Conservation (phyloP, 805 yeast species). For the Nakazawaea holstii region DNA sequence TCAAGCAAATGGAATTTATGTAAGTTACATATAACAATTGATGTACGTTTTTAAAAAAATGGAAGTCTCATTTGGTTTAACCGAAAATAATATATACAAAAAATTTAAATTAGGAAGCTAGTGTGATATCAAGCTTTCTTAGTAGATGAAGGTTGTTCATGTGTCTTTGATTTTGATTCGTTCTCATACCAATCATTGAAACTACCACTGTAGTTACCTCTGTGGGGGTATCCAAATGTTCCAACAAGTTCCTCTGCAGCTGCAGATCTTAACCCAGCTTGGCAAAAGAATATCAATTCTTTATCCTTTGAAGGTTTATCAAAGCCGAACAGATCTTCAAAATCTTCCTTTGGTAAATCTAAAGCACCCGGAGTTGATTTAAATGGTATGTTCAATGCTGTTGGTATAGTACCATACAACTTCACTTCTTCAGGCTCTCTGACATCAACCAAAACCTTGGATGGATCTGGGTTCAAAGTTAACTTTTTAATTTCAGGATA, state of each 20-base stretch:
- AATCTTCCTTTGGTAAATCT: conserved; percentile 72
- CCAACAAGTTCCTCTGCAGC: conserved; percentile 90
- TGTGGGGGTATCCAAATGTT: conserved; percentile 78
- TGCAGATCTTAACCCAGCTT: conserved; percentile 86
- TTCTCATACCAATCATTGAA: conserved; percentile 74
- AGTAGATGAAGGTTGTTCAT: too few species aligned
- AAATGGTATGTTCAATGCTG: conserved; percentile 82
- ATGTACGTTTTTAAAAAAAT: too few species aligned
- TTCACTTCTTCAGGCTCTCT: conserved; percentile 81
- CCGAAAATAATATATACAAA: not conserved
- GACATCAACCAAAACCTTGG: conserved; percentile 71
- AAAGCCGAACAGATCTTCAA: conserved; percentile 75
- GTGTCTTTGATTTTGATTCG: conserved; percentile 25
- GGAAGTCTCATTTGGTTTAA: too few species aligned
- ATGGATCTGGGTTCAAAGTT: conserved; percentile 37
- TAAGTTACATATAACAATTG: not conserved
- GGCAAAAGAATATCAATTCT: conserved; percentile 84
- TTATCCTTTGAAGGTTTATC: conserved; percentile 67
- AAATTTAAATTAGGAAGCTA: not conserved
- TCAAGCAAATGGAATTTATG: conserved; percentile 37
- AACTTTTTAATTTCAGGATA: conserved; percentile 34
- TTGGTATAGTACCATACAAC: conserved; percentile 66
- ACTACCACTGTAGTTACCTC: conserved; percentile 86
- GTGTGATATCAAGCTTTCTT: not conserved
- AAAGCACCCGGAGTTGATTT: conserved; percentile 91